Evolutionary conservation across 2,329 filamentous ascomycete species (phyloP), one percentile per base, ranked within the genome.

Genomic region (Mycosphaerella sp.): DNA sequence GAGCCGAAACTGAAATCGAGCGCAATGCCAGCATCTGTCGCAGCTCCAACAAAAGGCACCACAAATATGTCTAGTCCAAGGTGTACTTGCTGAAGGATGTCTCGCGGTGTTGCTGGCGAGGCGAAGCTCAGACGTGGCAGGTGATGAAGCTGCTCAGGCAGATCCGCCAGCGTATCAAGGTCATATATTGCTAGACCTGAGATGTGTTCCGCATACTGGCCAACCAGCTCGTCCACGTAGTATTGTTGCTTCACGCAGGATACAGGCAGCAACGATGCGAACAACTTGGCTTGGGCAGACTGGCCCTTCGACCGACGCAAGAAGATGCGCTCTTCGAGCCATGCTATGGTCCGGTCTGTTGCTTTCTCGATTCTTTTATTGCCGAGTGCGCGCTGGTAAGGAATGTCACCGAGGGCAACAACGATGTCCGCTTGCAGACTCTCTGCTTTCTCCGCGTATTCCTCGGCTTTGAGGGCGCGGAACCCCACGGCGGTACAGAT

Each of bases 401-500:
- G 78, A 17, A 84, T 68, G 68, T 98, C 93, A 4, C 85, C 86
- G 45, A 94, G 70, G 0, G 83, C 83, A 18, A 97, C 77, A 32
- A 85, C 80, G 48, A 97, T 84, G 64, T 98, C 91, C 0, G 91
- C 88, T 45, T 77, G 75, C 32, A 95, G 71, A n/a, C 73, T 76
- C 52, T 78, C 70, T 1, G 86, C 75, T 14, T 82, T 82, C 5
- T 80, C 73, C 30, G 78, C 74, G 70, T 93, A 97, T 48, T 86
- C 80, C 6, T 80, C 75, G 0, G 82, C 80, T 28, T 79, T 78
- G 30, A 97, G 73, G 50, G 79, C 76, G 55, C 81, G 79, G 70
- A 94, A 95, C 27, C 93, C 93, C 1, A 89, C 87, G 0, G 89
- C 91, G 2, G 93, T 95, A 65, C 87, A 83, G 42, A 97, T 78